Percentiles rank a stretch among this genome's conserved stretches.
Evolutionary conservation across 208 protist genomes (phyloP).

Genomic region (Trypanosoma theileri): DNA sequence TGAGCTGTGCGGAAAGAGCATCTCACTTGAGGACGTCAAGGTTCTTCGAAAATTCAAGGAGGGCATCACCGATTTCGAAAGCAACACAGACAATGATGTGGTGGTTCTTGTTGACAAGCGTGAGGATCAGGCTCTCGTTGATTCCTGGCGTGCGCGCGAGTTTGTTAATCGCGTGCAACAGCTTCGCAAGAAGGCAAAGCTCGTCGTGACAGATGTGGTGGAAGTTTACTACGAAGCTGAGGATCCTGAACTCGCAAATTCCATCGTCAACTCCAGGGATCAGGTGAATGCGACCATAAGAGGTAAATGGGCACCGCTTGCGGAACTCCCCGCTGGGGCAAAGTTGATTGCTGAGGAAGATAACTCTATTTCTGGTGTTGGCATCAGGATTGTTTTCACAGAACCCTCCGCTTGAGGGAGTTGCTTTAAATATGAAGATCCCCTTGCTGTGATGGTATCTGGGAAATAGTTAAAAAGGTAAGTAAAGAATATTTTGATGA

Average conservation of each 20-base stretch:
- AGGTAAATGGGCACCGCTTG: constrained; percentile 69
- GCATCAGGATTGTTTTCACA: constrained; percentile 64
- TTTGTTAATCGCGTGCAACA: constrained; percentile 96
- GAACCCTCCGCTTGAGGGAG: constrained; percentile 2
- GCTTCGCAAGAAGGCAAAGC: constrained; percentile 95
- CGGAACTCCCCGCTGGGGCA: constrained; percentile 57
- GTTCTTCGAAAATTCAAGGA: constrained; percentile 85
- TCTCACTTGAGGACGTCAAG: constrained; percentile 87
- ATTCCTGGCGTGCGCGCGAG: constrained; percentile 92
- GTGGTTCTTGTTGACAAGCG: constrained; percentile 91
- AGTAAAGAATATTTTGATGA: too few relatives aligned
- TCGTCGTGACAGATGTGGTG: constrained; percentile 70
- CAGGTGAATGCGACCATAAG: constrained; percentile 76
- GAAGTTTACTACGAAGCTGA: constrained; percentile 79
- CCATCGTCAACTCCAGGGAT: constrained; percentile 60
- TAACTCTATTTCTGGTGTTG: constrained; percentile 78
- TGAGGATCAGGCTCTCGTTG: constrained; percentile 74
- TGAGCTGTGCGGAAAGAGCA: constrained; percentile 58
- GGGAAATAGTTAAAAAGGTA: too few relatives aligned
- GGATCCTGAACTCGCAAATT: constrained; percentile 70
- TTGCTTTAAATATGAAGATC: too few relatives aligned
- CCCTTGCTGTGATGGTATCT: too few relatives aligned
- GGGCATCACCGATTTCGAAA: constrained; percentile 83
- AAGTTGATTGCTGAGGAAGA: constrained; percentile 78
- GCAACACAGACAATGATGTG: constrained; percentile 85